These are phyloP conservation scores for Abortiporus biennis DNA, from an alignment of 1,284 basidiomycete genomes.

Conservation along the genomic window DNA sequence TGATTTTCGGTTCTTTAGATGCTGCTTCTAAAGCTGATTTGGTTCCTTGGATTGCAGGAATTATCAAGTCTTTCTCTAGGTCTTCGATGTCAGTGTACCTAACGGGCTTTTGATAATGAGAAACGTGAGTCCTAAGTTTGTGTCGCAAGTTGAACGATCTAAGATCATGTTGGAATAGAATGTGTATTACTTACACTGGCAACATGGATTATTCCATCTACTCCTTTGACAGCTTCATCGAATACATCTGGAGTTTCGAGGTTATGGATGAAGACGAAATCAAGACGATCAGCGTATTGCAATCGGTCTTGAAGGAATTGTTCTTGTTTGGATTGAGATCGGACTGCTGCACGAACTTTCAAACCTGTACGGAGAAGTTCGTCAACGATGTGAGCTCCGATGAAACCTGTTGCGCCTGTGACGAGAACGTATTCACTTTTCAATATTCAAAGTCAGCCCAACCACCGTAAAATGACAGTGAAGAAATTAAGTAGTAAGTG, in stretches of 20 bases:
- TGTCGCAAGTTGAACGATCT: too few relatives aligned
- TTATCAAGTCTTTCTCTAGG: constrained; percentile 15
- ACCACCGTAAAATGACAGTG: too few relatives aligned
- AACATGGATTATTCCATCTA: constrained; percentile 21
- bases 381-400: constrained; percentile 18
- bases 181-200: constrained; percentile 13
- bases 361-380: constrained; percentile 16
- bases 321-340: constrained; percentile 10
- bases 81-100: constrained; percentile 9
- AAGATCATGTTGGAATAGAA: not conserved
- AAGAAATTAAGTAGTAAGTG: too few relatives aligned
- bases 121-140: not conserved
- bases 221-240: constrained; percentile 41
- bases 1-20: constrained; percentile 29
- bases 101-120: constrained; percentile 9
- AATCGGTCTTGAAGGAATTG: constrained; percentile 5
- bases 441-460: too few relatives aligned
- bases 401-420: constrained; percentile 18
- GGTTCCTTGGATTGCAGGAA: constrained; percentile 24
- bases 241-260: constrained; percentile 28
- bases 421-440: too few relatives aligned
- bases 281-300: constrained; percentile 7
- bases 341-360: constrained; percentile 14
- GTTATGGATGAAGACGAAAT: constrained; percentile 11
- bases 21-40: constrained; percentile 20